Evolutionary conservation across 768 basidiomycete species (phyloP).

Genomic region (Leucosporidium creatinivorum): DNA sequence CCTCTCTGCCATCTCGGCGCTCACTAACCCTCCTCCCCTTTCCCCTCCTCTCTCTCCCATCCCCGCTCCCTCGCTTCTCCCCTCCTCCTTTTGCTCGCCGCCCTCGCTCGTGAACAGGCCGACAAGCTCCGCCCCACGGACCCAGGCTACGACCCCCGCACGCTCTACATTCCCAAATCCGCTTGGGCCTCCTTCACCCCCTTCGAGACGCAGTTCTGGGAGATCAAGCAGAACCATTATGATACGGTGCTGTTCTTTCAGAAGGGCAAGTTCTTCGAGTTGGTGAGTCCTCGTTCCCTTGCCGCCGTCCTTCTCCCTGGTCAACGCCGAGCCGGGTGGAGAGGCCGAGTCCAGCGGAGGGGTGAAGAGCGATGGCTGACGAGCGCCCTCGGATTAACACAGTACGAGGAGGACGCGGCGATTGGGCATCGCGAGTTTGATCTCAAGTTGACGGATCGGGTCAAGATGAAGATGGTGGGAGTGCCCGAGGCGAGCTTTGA

Average conservation of each 20-base stretch:
- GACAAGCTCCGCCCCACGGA: constrained; percentile 71
- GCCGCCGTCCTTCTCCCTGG: not conserved
- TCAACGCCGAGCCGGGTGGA: not conserved
- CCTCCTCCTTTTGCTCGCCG: too few relatives aligned
- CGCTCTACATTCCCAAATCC: constrained; percentile 66
- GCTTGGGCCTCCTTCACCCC: constrained; percentile 82
- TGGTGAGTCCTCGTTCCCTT: constrained; percentile 15
- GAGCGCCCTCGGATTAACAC: constrained; percentile 46
- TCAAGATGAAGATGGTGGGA: constrained; percentile 99
- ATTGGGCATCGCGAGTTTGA: constrained; percentile 93
- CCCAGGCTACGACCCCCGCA: constrained; percentile 81
- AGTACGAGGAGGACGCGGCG: constrained; percentile 85
- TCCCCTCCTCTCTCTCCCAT: not conserved
- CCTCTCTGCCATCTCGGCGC: too few relatives aligned
- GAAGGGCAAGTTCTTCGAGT: constrained; percentile 60
- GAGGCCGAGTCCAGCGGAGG: too few relatives aligned
- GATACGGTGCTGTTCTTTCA: constrained; percentile 98
- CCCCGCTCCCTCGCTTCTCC: not conserved
- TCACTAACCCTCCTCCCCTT: too few relatives aligned
- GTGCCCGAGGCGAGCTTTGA: constrained; percentile 92
- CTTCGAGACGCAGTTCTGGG: constrained; percentile 75
- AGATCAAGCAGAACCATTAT: constrained; percentile 91
- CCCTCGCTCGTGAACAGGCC: constrained; percentile 50
- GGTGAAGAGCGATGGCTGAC: not conserved
- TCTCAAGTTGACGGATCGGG: constrained; percentile 67